Base-by-base conservation (phyloP, 345 rosid species). In the Garcia nutans region DNA sequence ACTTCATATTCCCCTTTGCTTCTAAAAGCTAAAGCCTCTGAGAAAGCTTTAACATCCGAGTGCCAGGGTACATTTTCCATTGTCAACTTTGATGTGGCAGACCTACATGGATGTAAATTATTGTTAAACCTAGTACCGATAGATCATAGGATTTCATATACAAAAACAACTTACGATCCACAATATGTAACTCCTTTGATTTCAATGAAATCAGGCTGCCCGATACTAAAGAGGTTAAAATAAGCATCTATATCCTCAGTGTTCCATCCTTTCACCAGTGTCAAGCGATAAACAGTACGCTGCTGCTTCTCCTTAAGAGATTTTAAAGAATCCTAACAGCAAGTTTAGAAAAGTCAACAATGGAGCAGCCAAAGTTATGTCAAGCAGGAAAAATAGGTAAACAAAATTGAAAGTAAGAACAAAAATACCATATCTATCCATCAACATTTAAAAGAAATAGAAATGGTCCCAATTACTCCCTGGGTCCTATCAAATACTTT, bases 31-130 rank as follows among this genome's bases (percentile, higher is more conserved):
- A 93, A 83, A 63, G 95, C 93, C 84, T 96, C 98, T 20, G 99
- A 96, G 79, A 96, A 96, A 66, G 87, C 88, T 83, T 84, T 96
- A 61, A 96, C 99, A 66, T 95, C 99, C 15, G 93, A 65, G 76
- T 93, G 99, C 98, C 99, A 96, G 0, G 97, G 99, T 33, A 93
- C 97, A 83, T 96, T 96, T 84, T 93, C 97, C 99, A 93, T 96
- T 5, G 96, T 93, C 88, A 96, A 78, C 84, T 93, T 96, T 76
- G 99, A 96, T 50, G 98, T 92, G 28, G 98, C 92, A 75, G 99
- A 87, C 68, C 99, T 96, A 83, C 47, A 47, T 22, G 37, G 33
- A 17, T n/a, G 16, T 44, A 62, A 55, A 52, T 2, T 19, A 10
- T 44, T 6, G 17, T 2, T 19, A 22, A 60, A 33, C 17, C 45